Evolutionary conservation across 805 yeast genomes (phyloP).

Genomic region (Nakazawaea laoshanensis): DNA sequence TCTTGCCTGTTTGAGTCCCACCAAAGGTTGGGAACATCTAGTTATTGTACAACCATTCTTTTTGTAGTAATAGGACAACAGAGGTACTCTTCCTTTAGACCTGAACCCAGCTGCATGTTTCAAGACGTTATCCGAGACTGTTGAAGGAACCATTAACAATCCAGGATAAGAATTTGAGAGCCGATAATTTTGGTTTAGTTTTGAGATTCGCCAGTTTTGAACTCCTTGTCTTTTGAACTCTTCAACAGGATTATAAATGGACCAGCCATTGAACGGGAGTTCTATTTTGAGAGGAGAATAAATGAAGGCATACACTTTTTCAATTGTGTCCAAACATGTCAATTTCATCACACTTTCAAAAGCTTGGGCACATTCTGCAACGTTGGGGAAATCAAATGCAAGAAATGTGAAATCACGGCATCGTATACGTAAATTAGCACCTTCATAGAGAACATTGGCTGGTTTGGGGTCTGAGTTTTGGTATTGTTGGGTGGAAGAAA

Average conservation of each 20-base stretch:
- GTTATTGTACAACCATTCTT: constrained; percentile 71
- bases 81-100: constrained; percentile 81
- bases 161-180: constrained; percentile 75
- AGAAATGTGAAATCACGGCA: constrained; percentile 83
- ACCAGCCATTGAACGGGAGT: constrained; percentile 61
- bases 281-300: constrained; percentile 75
- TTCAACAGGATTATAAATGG: constrained; percentile 43
- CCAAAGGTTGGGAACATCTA: constrained; percentile 87
- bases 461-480: background rate
- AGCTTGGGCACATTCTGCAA: constrained; percentile 56
- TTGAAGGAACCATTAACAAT: constrained; percentile 58
- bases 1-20: constrained; percentile 80
- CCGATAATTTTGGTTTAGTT: constrained; percentile 53
- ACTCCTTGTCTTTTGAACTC: constrained; percentile 70
- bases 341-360: constrained; percentile 63
- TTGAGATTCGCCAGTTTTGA: constrained; percentile 61
- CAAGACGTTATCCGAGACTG: constrained; percentile 73
- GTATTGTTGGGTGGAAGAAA: background rate
- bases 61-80: constrained; percentile 65
- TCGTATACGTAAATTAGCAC: constrained; percentile 56
- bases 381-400: constrained; percentile 63
- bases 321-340: constrained; percentile 44
- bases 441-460: constrained; percentile 17
- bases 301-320: constrained; percentile 70
- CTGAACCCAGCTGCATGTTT: constrained; percentile 80